Percentiles rank a stretch among this genome's conserved stretches.
Conservation (phyloP, 495 filamentous ascomycete species). For the Amphirosellinia nigrospora region DNA sequence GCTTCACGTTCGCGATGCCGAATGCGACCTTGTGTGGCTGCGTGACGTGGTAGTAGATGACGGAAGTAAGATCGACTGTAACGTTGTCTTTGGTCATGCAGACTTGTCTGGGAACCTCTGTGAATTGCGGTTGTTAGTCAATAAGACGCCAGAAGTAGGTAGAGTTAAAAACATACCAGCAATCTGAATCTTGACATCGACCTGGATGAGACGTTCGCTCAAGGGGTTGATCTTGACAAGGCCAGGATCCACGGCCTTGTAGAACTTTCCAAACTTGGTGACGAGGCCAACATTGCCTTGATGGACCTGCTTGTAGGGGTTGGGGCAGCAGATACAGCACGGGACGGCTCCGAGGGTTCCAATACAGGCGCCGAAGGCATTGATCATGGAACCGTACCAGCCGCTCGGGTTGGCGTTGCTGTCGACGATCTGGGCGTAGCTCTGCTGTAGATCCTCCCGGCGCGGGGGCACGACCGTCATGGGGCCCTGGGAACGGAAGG, state of each 20-base stretch:
- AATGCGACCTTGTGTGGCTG: slow-evolving; percentile 97
- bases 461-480: slow-evolving; percentile 84
- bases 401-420: slow-evolving; percentile 77
- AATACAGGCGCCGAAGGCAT: slow-evolving; percentile 74
- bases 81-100: slow-evolving; percentile 99
- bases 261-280: slow-evolving; percentile 95
- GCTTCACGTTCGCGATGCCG: slow-evolving; percentile 91
- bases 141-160: not conserved
- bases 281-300: slow-evolving; percentile 96
- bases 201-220: slow-evolving; percentile 83
- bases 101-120: slow-evolving; percentile 91
- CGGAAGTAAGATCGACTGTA: slow-evolving; percentile 87
- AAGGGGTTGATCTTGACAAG: slow-evolving; percentile 98
- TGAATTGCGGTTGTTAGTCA: slow-evolving; percentile 11
- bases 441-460: slow-evolving; percentile 83
- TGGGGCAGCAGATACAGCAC: slow-evolving; percentile 91
- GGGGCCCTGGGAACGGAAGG: slow-evolving; percentile 53
- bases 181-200: slow-evolving; percentile 99
- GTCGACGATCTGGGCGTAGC: slow-evolving; percentile 79
- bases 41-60: slow-evolving; percentile 99
- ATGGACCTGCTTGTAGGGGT: slow-evolving; percentile 92
- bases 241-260: slow-evolving; percentile 95
- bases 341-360: slow-evolving; percentile 88
- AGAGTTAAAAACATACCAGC: slow-evolving; percentile 62
- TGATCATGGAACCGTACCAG: slow-evolving; percentile 92